Evolutionary conservation across 805 yeast species (phyloP), one percentile per base, ranked within the genome.

Genomic region (Lipomyces orientalis): DNA sequence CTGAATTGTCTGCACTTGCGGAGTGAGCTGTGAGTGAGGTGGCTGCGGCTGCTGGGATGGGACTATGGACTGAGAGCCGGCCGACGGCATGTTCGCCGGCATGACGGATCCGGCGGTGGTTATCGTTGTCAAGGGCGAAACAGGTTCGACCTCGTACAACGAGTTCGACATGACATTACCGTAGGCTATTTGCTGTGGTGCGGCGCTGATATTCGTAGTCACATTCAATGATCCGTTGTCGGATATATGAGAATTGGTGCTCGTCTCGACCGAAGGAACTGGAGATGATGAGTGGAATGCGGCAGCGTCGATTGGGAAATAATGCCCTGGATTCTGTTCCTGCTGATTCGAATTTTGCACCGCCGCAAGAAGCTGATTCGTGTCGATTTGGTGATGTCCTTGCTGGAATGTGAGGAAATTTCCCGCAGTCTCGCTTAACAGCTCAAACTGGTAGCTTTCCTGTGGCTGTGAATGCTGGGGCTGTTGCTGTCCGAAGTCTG

Each of bases 1-100:
- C n/a, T 25, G 33, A 37, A 14, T 5, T 10, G 95, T 62, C 49
- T 16, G 49, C 49, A 43, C 33, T 22, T n/a, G 49, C 19, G 56
- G 56, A 7, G 25, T 55, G 22, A 16, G 19, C 2, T 59, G 55
- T 60, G 22, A 51, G 46, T 58, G 60, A 33, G 5, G 64, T 54
- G 37, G 51, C 22, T 64, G 67, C 55, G 12, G 64, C 34, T 59
- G 60, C 52, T 33, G 62, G 56, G 12, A 12, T 14, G 62, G 22
- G 4, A 35, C 25, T 29, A 46, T 25, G 52, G 61, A 39, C 51
- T 25, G 29, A 9, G n/a, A 10, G 52, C 19, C 19, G 51, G 54
- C 16, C 54, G 54, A 25, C 9, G 37, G 54, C 19, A 35, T 51
- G n/a, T 49, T 14, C 33, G n/a, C 54, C 9, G 65, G 4, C n/a